Conservation (phyloP, 352 stramenopile genomes). For the Globisporangium iwayamae region DNA sequence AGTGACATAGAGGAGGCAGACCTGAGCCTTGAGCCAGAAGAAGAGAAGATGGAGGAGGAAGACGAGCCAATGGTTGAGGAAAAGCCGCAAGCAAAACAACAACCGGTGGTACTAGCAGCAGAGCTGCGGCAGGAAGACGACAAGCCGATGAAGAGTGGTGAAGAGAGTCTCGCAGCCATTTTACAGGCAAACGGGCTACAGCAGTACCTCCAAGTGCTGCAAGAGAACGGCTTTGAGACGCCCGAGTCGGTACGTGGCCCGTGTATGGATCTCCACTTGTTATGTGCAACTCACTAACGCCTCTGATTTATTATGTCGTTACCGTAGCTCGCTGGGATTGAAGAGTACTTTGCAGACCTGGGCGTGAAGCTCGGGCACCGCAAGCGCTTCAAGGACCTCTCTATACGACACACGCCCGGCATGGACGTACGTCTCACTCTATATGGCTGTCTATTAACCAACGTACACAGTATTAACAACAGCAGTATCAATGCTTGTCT, state of each 20-base stretch:
- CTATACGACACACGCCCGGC: conserved; percentile 8
- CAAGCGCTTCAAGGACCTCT: conserved; percentile 18
- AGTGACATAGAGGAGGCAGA: not conserved
- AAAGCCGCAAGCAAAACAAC: not conserved
- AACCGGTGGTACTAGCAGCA: not conserved
- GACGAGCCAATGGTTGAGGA: not conserved
- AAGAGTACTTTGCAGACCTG: conserved; percentile 13
- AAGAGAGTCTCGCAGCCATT: conserved; percentile 7
- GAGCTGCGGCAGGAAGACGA: not conserved
- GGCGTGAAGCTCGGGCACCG: conserved; percentile 15
- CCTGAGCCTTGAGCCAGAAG: not conserved
- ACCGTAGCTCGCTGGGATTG: conserved; percentile 12
- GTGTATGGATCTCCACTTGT: not conserved
- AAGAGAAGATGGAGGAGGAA: not conserved
- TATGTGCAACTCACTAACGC: not conserved
- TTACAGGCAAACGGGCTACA: conserved; percentile 5
- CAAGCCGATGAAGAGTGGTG: not conserved
- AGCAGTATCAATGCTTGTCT: not conserved
- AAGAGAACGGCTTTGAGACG: conserved; percentile 15
- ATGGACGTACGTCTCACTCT: conserved; percentile 10
- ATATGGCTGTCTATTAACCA: not conserved
- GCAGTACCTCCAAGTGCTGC: conserved; percentile 13
- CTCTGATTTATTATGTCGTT: not conserved
- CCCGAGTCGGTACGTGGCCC: conserved; percentile 4
- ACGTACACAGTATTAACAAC: no score